Evolutionary conservation across 179 eudicot species (phyloP).

Genomic region (Vitellaria paradoxa): DNA sequence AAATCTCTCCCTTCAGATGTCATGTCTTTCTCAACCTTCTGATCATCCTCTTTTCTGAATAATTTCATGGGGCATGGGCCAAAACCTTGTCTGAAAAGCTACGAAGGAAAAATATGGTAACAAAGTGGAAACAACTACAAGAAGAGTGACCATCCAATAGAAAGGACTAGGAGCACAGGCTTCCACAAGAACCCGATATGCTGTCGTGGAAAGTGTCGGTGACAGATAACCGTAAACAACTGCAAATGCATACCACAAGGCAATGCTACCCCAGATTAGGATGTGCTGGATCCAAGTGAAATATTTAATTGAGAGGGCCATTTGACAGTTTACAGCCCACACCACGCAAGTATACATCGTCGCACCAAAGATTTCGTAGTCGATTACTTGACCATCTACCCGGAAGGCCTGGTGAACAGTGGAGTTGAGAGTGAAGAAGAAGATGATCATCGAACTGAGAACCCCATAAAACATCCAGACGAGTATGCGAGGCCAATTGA

Average conservation of each 20-base stretch:
- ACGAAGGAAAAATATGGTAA: slow-evolving; percentile 59
- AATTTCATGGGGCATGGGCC: slow-evolving; percentile 78
- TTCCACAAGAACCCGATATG: slow-evolving; percentile 62
- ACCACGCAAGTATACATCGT: slow-evolving; percentile 79
- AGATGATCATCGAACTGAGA: slow-evolving; percentile 62
- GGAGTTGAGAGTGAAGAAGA: slow-evolving; percentile 48
- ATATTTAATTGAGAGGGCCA: slow-evolving; percentile 82
- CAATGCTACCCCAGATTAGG: slow-evolving; percentile 87
- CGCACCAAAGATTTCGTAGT: slow-evolving; percentile 63
- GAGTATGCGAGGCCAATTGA: slow-evolving; percentile 78
- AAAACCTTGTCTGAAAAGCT: slow-evolving; percentile 61
- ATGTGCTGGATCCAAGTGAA: slow-evolving; percentile 94
- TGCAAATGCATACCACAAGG: slow-evolving; percentile 73
- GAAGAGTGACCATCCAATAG: slow-evolving; percentile 68
- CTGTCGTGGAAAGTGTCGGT: slow-evolving; percentile 68
- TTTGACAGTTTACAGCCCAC: slow-evolving; percentile 88
- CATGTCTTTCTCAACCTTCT: slow-evolving; percentile 19
- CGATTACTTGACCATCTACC: slow-evolving; percentile 60
- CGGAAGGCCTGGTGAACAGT: slow-evolving; percentile 55
- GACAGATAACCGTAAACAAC: slow-evolving; percentile 60
- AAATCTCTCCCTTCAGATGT: no score
- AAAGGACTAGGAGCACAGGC: slow-evolving; percentile 81
- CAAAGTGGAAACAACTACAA: slow-evolving; percentile 55
- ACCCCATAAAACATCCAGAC: slow-evolving; percentile 92
- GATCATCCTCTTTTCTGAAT: slow-evolving; percentile 35